phyloP scores from a whole-genome alignment of 352 stramenopile genomes.

The Globisporangium ultimum region DNA sequence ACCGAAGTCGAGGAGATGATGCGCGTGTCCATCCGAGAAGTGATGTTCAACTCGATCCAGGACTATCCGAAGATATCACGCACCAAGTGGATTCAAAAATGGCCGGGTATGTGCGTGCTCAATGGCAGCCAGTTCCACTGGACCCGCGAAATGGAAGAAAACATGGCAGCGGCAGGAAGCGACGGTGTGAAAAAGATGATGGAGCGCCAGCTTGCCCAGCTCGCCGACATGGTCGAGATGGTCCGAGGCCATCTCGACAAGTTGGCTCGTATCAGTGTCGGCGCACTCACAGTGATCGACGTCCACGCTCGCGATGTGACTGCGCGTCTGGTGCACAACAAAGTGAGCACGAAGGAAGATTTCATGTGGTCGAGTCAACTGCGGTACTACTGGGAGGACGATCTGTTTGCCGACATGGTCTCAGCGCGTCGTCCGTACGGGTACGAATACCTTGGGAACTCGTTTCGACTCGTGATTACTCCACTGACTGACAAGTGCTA shows the following conservation, averaged over 20 bases:
- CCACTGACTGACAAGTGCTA: slow-evolving; percentile 96
- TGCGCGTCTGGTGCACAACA: slow-evolving; percentile 76
- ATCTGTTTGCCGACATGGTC: slow-evolving; percentile 90
- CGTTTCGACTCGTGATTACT: slow-evolving; percentile 93
- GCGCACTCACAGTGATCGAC: slow-evolving; percentile 93
- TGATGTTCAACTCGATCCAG: slow-evolving; percentile 90
- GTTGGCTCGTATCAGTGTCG: slow-evolving; percentile 89
- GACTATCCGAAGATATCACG: slow-evolving; percentile 89
- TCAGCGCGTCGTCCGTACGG: slow-evolving; percentile 88
- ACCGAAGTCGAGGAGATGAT: slow-evolving; percentile 93
- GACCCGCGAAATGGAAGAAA: slow-evolving; percentile 92
- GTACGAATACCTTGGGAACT: slow-evolving; percentile 95
- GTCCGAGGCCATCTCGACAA: slow-evolving; percentile 88
- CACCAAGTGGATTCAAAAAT: slow-evolving; percentile 95
- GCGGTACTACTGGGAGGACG: slow-evolving; percentile 92
- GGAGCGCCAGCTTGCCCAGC: slow-evolving; percentile 84
- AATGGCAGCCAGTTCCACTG: slow-evolving; percentile 96
- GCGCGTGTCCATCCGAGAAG: slow-evolving; percentile 87
- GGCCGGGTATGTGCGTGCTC: slow-evolving; percentile 92
- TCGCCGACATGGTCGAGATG: slow-evolving; percentile 95
- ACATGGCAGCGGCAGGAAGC: slow-evolving; percentile 73
- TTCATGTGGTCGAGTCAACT: slow-evolving; percentile 95
- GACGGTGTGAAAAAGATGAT: slow-evolving; percentile 91
- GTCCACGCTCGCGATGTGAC: slow-evolving; percentile 94
- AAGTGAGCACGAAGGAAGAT: slow-evolving; percentile 87